phyloP scores from a whole-genome alignment of 768 basidiomycete species.

The Rhodosporidiobolus odoratus region DNA sequence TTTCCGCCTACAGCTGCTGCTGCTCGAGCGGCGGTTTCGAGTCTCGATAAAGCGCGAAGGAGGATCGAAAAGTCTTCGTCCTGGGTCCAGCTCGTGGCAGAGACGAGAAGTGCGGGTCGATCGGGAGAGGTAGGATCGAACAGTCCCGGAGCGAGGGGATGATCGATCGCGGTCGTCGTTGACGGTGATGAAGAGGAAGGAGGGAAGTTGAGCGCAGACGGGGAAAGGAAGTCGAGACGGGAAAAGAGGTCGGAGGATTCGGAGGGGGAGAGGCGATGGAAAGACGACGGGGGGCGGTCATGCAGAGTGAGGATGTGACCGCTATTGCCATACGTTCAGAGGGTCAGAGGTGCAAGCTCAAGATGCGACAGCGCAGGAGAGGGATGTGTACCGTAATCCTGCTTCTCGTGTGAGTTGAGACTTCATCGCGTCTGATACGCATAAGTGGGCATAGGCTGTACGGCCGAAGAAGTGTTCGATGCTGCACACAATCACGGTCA shows the following conservation, averaged over 20 bases:
- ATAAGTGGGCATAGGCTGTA: slow-evolving; percentile 78
- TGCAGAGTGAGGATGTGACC: slow-evolving; percentile 48
- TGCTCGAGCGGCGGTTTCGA: slow-evolving; percentile 58
- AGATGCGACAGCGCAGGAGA: not conserved
- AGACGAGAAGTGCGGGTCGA: slow-evolving; percentile 77
- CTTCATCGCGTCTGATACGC: slow-evolving; percentile 85
- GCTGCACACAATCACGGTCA: slow-evolving; percentile 51
- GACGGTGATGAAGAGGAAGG: slow-evolving; percentile 45
- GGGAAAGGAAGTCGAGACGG: not conserved
- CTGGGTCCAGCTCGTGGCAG: slow-evolving; percentile 93
- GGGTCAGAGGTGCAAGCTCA: not conserved
- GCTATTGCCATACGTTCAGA: slow-evolving; percentile 51
- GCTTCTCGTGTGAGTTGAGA: slow-evolving; percentile 65
- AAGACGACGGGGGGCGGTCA: slow-evolving; percentile 83
- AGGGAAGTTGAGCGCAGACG: slow-evolving; percentile 51
- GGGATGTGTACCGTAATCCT: slow-evolving; percentile 61
- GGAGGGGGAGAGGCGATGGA: slow-evolving; percentile 63
- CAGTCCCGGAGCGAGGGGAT: slow-evolving; percentile 62
- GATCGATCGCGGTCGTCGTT: slow-evolving; percentile 32
- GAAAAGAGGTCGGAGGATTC: slow-evolving; percentile 68
- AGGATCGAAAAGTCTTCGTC: slow-evolving; percentile 92
- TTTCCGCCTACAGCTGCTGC: not conserved
- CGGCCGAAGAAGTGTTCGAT: slow-evolving; percentile 77
- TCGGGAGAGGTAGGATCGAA: slow-evolving; percentile 42
- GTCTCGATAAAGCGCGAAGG: slow-evolving; percentile 64